Conservation (phyloP, 176 grass and related monocot species). For the Leersia perrieri region DNA sequence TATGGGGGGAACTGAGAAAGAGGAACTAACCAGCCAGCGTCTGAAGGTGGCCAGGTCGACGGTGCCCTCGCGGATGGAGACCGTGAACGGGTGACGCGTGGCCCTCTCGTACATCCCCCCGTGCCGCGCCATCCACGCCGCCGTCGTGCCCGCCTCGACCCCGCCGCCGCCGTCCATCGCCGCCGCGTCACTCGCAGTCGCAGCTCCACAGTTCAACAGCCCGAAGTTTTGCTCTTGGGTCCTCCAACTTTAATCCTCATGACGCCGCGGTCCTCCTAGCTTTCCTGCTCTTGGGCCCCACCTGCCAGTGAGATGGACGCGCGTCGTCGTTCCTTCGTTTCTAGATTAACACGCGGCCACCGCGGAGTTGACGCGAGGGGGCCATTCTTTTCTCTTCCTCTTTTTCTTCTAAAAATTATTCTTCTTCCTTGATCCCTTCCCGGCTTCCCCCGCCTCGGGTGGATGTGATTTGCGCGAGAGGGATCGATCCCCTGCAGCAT, state of each 20-base stretch:
- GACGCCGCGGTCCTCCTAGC: not conserved
- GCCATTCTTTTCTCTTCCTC: not conserved
- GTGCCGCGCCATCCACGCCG: slow-evolving; percentile 55
- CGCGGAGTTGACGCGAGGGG: not conserved
- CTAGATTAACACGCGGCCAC: slow-evolving; percentile 25
- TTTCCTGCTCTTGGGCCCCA: not conserved
- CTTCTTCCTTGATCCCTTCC: not conserved
- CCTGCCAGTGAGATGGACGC: not conserved
- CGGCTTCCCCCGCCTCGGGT: not conserved
- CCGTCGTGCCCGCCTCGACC: slow-evolving; percentile 26
- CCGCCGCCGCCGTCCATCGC: slow-evolving; percentile 36
- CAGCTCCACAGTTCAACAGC: not conserved
- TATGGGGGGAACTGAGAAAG: not conserved
- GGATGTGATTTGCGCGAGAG: not conserved
- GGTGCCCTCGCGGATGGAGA: slow-evolving; percentile 70
- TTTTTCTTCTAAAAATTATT: not conserved
- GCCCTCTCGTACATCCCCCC: slow-evolving; percentile 56
- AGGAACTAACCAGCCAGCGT: slow-evolving; percentile 68
- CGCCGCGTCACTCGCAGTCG: not conserved
- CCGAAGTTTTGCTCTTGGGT: not conserved
- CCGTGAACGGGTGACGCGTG: slow-evolving; percentile 72
- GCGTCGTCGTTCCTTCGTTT: not conserved
- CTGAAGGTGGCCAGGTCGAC: slow-evolving; percentile 70
- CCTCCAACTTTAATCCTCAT: not conserved
- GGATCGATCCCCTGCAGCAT: not conserved